A percentile compares a stretch with the other conserved stretches of the same genome.
Evolutionary conservation across 495 filamentous ascomycete genomes (phyloP).

Genomic region (Corynascus novoguineensis): DNA sequence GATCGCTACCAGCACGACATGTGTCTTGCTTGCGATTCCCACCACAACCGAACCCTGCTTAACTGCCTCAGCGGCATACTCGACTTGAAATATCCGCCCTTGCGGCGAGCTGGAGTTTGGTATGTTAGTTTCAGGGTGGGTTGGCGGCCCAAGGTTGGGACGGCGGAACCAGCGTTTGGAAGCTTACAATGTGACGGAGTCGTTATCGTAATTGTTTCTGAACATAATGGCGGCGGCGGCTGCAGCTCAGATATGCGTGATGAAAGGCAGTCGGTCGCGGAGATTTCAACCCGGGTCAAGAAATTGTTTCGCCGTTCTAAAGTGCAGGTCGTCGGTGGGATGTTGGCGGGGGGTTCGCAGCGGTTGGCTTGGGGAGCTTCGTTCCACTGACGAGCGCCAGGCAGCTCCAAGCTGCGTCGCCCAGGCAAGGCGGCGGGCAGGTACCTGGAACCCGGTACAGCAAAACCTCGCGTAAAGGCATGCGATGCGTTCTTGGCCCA

Average conservation of each 20-base stretch:
- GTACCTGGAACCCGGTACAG: conserved; percentile 17
- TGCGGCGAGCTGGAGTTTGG: conserved; percentile 81
- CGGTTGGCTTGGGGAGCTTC: conserved; percentile 11
- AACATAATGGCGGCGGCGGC: conserved; percentile 63
- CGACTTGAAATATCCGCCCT: conserved; percentile 98
- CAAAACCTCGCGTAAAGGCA: conserved; percentile 11
- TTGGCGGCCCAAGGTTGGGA: neutral
- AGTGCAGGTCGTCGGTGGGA: conserved; percentile 2
- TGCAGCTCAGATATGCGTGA: neutral
- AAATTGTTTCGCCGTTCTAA: neutral
- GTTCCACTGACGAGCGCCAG: conserved; percentile 18
- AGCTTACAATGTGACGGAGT: conserved; percentile 95
- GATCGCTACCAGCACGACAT: conserved; percentile 89
- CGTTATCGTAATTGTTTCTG: conserved; percentile 99
- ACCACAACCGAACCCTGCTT: conserved; percentile 99
- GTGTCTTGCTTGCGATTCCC: conserved; percentile 94
- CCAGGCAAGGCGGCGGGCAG: conserved; percentile 21
- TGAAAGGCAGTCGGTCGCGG: neutral
- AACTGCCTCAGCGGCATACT: conserved; percentile 97
- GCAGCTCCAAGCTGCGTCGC: conserved; percentile 37
- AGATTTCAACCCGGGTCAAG: neutral
- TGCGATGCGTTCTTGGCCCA: neutral
- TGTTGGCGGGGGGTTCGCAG: conserved; percentile 6
- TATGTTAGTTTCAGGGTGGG: conserved; percentile 16
- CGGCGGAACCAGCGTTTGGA: conserved; percentile 5